These are phyloP conservation scores for Tetrahymena elliotti DNA, from an alignment of 73 alveolate genomes.

Conservation along the genomic window DNA sequence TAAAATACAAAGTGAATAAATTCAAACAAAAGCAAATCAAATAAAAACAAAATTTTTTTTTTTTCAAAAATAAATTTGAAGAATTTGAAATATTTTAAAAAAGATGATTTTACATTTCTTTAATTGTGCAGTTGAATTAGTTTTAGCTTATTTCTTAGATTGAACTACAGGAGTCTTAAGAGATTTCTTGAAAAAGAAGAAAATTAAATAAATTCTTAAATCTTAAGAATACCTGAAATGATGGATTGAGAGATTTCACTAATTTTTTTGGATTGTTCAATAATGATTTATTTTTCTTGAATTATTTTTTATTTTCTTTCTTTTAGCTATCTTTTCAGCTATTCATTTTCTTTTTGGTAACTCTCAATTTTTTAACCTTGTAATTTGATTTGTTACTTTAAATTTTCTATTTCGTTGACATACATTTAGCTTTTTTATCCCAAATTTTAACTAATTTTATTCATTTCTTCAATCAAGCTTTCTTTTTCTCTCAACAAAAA, in stretches of 20 bases:
- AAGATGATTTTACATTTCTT: not conserved
- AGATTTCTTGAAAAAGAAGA: not conserved
- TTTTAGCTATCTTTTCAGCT: not conserved
- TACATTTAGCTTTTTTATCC: not conserved
- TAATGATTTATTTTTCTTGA: not conserved
- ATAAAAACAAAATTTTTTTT: no score
- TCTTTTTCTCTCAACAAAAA: not conserved
- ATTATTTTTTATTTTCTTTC: not conserved
- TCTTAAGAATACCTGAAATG: not conserved
- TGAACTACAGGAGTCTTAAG: not conserved
- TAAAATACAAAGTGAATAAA: not conserved
- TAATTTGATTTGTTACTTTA: not conserved
- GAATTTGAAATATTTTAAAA: not conserved
- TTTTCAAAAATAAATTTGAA: not conserved
- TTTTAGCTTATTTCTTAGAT: not conserved
- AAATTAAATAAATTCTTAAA: not conserved
- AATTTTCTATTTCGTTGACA: not conserved
- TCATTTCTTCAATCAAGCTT: not conserved
- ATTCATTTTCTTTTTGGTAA: not conserved
- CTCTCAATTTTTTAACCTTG: not conserved
- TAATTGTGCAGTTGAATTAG: not conserved
- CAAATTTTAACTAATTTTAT: not conserved
- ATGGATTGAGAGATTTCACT: not conserved
- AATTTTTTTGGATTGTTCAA: not conserved
- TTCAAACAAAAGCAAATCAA: no score